A percentile compares a stretch with the other conserved stretches of the same genome.
Evolutionary conservation across 495 filamentous ascomycete genomes (phyloP).

Genomic region (Hypoxylon subgilvum): DNA sequence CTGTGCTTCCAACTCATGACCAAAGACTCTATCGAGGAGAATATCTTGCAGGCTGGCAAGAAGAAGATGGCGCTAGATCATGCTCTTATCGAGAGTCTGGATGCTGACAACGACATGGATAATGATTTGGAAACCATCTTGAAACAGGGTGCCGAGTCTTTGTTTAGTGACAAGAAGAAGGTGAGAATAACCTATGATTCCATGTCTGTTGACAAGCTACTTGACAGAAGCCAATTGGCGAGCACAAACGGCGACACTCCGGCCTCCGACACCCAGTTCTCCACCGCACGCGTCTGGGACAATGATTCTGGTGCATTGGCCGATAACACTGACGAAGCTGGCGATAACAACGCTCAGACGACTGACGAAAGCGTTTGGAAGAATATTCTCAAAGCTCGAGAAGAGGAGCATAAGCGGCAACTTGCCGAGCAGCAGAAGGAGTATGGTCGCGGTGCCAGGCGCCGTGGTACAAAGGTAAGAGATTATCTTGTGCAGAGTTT

Average conservation of each 20-base stretch:
- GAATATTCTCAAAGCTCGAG: constrained; percentile 80
- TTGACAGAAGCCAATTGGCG: constrained; percentile 84
- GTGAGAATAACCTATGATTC: constrained; percentile 76
- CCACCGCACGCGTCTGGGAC: constrained; percentile 89
- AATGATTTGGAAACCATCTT: constrained; percentile 87
- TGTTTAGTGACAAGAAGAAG: constrained; percentile 75
- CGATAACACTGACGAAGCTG: constrained; percentile 54
- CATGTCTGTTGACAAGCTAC: constrained; percentile 79
- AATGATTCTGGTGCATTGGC: constrained; percentile 66
- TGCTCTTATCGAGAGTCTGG: constrained; percentile 89
- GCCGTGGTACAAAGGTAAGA: constrained; percentile 54
- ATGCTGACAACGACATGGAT: constrained; percentile 72
- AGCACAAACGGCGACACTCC: constrained; percentile 66
- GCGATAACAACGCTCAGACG: constrained; percentile 62
- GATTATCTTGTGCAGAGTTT: neutral
- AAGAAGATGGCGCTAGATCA: constrained; percentile 95
- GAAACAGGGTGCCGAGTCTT: constrained; percentile 80
- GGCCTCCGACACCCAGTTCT: constrained; percentile 78
- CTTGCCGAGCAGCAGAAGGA: constrained; percentile 66
- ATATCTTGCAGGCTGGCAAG: constrained; percentile 93
- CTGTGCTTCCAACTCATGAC: constrained; percentile 94
- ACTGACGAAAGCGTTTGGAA: constrained; percentile 79
- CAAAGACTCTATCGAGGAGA: constrained; percentile 86
- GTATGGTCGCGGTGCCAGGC: constrained; percentile 82
- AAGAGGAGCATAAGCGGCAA: constrained; percentile 74